phyloP scores from a whole-genome alignment of 2,329 filamentous ascomycete species.

The Calonectria ilicicola region DNA sequence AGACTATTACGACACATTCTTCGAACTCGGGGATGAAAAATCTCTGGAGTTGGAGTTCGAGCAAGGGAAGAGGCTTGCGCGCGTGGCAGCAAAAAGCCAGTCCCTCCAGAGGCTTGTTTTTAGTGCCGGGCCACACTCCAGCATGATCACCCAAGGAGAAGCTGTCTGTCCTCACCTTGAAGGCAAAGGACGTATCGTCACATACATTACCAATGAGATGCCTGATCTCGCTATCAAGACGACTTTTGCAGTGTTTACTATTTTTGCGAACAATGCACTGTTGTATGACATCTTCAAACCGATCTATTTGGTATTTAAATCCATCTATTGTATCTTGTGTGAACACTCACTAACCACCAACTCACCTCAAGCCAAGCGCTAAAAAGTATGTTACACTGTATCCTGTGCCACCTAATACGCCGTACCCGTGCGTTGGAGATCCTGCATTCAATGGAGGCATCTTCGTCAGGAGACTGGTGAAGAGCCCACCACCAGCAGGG shows the following conservation, averaged over 20 bases:
- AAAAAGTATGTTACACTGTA: not conserved
- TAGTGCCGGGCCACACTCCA: conserved; percentile 1
- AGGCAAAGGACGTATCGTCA: conserved; percentile 1
- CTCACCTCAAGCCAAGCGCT: not conserved
- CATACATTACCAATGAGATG: not conserved
- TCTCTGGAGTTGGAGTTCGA: conserved; percentile 3
- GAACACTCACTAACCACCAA: not conserved
- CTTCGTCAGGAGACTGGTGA: not conserved
- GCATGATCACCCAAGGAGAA: not conserved
- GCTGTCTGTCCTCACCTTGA: conserved; percentile 11
- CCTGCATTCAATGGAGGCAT: not conserved
- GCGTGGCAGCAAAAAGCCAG: not conserved
- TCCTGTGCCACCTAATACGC: not conserved
- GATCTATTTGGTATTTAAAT: not conserved
- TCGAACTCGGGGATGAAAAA: not conserved
- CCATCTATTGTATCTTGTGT: not conserved
- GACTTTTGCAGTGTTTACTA: not conserved
- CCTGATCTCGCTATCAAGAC: not conserved
- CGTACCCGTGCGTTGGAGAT: not conserved
- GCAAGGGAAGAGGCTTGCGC: conserved; percentile 3
- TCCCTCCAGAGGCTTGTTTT: not conserved
- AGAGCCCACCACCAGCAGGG: not conserved
- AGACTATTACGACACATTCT: conserved; percentile 7
- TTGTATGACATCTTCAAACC: not conserved
- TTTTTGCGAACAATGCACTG: not conserved